Base-by-base conservation (phyloP, 148 eudicot genomes). In the Polygonum aviculare region DNA sequence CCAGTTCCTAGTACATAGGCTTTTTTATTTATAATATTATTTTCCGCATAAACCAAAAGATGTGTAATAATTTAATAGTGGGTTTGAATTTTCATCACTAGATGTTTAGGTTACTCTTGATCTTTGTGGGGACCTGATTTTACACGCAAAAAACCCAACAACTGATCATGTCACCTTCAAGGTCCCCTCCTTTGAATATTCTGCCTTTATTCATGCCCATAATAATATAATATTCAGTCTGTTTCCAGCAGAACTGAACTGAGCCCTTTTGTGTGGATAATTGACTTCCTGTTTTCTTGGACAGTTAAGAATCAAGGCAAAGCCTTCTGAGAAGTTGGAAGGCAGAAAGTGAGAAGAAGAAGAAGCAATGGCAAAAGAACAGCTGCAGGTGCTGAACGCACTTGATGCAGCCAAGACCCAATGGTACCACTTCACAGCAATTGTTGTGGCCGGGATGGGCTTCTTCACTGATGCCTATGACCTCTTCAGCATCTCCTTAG, bases 401-500 rank as follows among this genome's bases (percentile, higher is more conserved):
- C 82, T 84, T 36, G 86, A 84, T 74, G 72, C 33, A 12, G 86
- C 86, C 49, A 84, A 84, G 74, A 84, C 86, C 16, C 86, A 84
- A 77, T 73, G 77, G 73, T 84, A 84, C 75, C 86, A 84, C 54
- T 84, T 84, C 81, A 84, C 83, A 11, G 78, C 86, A 12, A 84
- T 84, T 10, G 69, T 84, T 4, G 77, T 84, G 15, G 86, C 86
- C 12, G 86, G 86, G 31, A 84, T 84, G 86, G 86, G 83, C 0
- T 84, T 84, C 62, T 84, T 84, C 80, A 84, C 86, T 1, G 86
- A 84, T 39, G 86, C 86, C 11, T 84, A 84, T 9, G 86, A 84
- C 59, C 74, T 84, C 7, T 83, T 83, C 70, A 65, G 77, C 35
- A 83, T 35, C 45, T 69, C 72, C 4, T 33, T 65, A 2, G 36